Evolutionary conservation across 306 rosid genomes (phyloP).

Genomic region (Calophaca sinica): DNA sequence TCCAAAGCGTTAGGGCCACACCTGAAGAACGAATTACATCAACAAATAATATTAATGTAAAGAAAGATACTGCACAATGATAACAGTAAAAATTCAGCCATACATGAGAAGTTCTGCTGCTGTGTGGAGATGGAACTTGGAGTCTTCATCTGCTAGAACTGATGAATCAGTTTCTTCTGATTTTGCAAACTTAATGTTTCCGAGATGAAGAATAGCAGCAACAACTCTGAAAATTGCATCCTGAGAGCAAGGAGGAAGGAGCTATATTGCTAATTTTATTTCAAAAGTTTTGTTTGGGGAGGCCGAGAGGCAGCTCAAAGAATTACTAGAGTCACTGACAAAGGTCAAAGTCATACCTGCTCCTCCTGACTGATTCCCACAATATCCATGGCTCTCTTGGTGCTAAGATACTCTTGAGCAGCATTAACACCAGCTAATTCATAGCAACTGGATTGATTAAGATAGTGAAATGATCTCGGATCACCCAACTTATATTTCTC

Average conservation of each 20-base stretch:
- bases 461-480: slow-evolving; percentile 86
- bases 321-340: slow-evolving; percentile 41
- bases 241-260: slow-evolving; percentile 50
- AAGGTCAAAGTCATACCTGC: slow-evolving; percentile 62
- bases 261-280: slow-evolving; percentile 37
- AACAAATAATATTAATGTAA: slow-evolving; percentile 24
- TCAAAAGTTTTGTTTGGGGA: slow-evolving; percentile 22
- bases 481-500: slow-evolving; percentile 83
- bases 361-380: slow-evolving; percentile 84
- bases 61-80: slow-evolving; percentile 38
- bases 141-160: slow-evolving; percentile 71
- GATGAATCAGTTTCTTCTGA: slow-evolving; percentile 81
- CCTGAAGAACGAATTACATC: slow-evolving; percentile 55
- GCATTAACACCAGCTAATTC: slow-evolving; percentile 76
- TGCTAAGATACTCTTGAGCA: slow-evolving; percentile 79
- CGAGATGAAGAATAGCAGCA: slow-evolving; percentile 96
- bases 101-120: slow-evolving; percentile 93
- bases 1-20: slow-evolving; percentile 71
- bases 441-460: slow-evolving; percentile 87
- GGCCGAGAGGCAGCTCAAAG: slow-evolving; percentile 29
- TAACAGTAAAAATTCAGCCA: slow-evolving; percentile 49
- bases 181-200: slow-evolving; percentile 72
- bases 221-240: slow-evolving; percentile 91
- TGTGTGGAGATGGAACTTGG: slow-evolving; percentile 80
- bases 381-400: slow-evolving; percentile 91